Evolutionary conservation across 805 yeast genomes (phyloP).

Genomic region (Hyphopichia homilentoma): DNA sequence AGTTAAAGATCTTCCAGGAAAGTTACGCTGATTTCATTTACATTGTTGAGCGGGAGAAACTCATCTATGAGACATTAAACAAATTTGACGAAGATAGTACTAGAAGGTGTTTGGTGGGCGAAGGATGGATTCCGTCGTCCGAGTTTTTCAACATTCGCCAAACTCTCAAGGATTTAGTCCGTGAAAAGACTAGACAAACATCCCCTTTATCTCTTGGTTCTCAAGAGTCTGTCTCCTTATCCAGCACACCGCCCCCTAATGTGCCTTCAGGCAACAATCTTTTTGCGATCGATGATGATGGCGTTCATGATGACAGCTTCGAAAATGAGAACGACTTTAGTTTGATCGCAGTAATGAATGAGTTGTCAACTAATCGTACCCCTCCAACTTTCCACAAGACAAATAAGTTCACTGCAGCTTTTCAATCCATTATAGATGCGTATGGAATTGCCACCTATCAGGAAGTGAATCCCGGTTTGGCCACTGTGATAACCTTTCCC

Average conservation of each 20-base stretch:
- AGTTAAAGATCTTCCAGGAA: constrained; percentile 34
- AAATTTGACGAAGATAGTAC: constrained; percentile 65
- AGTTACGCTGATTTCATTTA: constrained; percentile 27
- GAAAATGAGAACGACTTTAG: constrained; percentile 7
- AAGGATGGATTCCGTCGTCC: constrained; percentile 69
- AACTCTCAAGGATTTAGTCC: constrained; percentile 42
- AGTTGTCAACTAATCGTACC: constrained; percentile 69
- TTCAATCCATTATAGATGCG: constrained; percentile 91
- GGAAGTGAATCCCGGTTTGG: constrained; percentile 94
- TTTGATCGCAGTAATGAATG: constrained; percentile 29
- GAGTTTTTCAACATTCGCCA: constrained; percentile 38
- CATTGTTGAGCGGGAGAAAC: constrained; percentile 48
- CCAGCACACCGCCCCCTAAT: constrained; percentile 3
- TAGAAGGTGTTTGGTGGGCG: constrained; percentile 64
- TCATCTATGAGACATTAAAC: constrained; percentile 58
- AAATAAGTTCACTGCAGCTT: constrained; percentile 91
- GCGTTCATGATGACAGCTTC: constrained; percentile 12
- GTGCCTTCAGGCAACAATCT: constrained; percentile 9
- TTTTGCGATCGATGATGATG: constrained; percentile 22
- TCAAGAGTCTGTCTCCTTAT: constrained; percentile 13
- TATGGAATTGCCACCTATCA: constrained; percentile 91
- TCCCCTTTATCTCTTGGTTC: not conserved
- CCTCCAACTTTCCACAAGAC: constrained; percentile 96
- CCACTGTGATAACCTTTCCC: constrained; percentile 94
- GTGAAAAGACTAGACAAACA: constrained; percentile 22